Evolutionary conservation across 768 basidiomycete genomes (phyloP).

Genomic region (Auriscalpium orientale): DNA sequence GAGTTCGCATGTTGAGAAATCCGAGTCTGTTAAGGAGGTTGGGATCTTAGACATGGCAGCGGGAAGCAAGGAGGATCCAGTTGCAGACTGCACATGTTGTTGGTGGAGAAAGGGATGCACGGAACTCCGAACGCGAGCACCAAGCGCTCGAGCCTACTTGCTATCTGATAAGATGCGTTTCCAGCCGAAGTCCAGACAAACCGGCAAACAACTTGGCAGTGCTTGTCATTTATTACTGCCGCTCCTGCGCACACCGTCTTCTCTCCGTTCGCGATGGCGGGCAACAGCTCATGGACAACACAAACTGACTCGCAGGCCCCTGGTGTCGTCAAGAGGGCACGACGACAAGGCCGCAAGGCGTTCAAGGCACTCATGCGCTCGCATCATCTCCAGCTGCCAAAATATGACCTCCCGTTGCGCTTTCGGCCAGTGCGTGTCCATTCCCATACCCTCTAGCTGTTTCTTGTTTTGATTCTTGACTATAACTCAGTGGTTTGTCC

Average conservation of each 20-base stretch:
- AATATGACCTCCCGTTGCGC: constrained; percentile 63
- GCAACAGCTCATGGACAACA: background rate
- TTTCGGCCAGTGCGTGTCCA: constrained; percentile 52
- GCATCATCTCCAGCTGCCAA: constrained; percentile 51
- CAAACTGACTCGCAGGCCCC: background rate
- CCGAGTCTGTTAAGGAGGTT: constrained; percentile 14
- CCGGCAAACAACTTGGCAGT: too few relatives aligned
- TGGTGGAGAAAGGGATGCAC: too few relatives aligned
- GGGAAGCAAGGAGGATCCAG: constrained; percentile 16
- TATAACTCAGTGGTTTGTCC: constrained; percentile 67
- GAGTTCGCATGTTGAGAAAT: constrained; percentile 74
- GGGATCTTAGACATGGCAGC: background rate
- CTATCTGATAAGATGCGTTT: too few relatives aligned
- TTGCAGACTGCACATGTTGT: too few relatives aligned
- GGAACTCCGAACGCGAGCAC: too few relatives aligned
- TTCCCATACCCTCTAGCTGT: background rate
- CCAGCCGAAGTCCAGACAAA: too few relatives aligned
- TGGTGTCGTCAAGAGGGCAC: constrained; percentile 11
- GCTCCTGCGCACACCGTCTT: too few relatives aligned
- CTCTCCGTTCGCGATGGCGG: background rate
- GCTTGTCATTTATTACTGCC: too few relatives aligned
- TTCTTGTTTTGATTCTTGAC: background rate
- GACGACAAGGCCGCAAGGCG: constrained; percentile 35
- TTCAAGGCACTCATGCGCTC: constrained; percentile 68
- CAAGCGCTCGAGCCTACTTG: too few relatives aligned